Evolutionary conservation across 208 protist genomes (phyloP), one percentile per base, ranked within the genome.

Genomic region (Dictyostelium gargantuum): DNA sequence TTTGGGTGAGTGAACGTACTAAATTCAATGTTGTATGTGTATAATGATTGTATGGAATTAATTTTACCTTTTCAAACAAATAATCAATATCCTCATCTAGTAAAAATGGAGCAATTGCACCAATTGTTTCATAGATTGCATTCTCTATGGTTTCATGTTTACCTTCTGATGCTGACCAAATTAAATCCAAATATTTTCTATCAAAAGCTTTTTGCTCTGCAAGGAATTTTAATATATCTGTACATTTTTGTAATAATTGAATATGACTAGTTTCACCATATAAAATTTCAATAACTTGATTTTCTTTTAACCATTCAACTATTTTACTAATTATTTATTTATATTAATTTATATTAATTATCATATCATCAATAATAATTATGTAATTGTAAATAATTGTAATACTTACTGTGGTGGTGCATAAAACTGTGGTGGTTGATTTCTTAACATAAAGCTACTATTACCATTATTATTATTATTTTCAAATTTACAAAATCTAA

Each of bases 111-210:
- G 74, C 73, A 15, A 95, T 66, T 13, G 86, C 73, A 6, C 54
- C 74, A 56, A 95, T 80, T 15, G 26, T 93, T 29, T 91, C 80
- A 63, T 91, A 95, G 54, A 95, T 93, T 35, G 91, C 91, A 72
- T 95, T 80, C 35, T 86, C 82, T 48, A 93, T 93, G 23, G 86
- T 92, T 72, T 95, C 93, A 46, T 95, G 93, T 80, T 94, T 94
- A 42, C 93, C 93, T 66, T 94, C 86, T 11, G 84, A 79, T 40
- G 93, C 86, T 44, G 73, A 85, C 89, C 91, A 95, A 26, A 95
- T 91, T n/a, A 93, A 50, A 80, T 95, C 93, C 17, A 95, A 81
- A 72, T 95, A 89, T 48, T 92, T 85, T 35, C 85, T 73, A 58
- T 91, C 61, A 58, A 95, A 75, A 58, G 79, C 50, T 35, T 92